Base-by-base conservation (phyloP, 2,329 filamentous ascomycete genomes). In the Fusarium continuum region DNA sequence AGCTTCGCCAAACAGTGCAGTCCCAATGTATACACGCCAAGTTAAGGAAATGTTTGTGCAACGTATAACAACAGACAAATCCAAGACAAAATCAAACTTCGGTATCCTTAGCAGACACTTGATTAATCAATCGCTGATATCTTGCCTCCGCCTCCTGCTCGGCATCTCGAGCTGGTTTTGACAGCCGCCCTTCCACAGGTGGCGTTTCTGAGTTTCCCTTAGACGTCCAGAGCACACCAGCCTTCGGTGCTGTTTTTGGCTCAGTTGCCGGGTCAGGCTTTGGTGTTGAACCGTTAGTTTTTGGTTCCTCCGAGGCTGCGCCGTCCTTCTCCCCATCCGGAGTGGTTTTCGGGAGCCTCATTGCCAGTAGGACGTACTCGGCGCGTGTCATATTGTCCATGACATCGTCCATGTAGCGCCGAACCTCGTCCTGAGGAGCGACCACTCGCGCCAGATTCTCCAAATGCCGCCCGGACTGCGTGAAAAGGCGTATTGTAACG, bases 321-420 rank as follows among this genome's bases (percentile, higher is more conserved):
- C 64, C 66, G 10, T 75, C 72, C 28, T 71, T 72, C 3, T 76
- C 74, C n/a, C 69, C 67, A 4, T 75, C 73, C 20, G 70, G 66
- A 7, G 61, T 62, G 14, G 61, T 74, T 43, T 81, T 81, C 1
- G 87, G 87, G 13, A 91, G 78, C 41, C 86, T 82, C 87, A 90
- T 90, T 10, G 88, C 88, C 23, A 90, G 77, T 19, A 90, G 75
- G 5, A 90, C 80, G 68, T 89, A 90, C 73, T 90, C 87, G 13
- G 86, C 87, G 28, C 88, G 81, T 8, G 86, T 89, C 82, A 87
- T 88, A 61, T 84, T 88, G 56, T 85, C 83, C 87, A 90, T 90
- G 6, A 90, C 79, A 68, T 89, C 84, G 70, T 90, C 84, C 88
- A 91, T 90, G 67, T 90, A 89, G 39, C 84, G 80, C 41, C 79